phyloP scores from a whole-genome alignment of 768 basidiomycete genomes.

The Tephrocybe rancida region DNA sequence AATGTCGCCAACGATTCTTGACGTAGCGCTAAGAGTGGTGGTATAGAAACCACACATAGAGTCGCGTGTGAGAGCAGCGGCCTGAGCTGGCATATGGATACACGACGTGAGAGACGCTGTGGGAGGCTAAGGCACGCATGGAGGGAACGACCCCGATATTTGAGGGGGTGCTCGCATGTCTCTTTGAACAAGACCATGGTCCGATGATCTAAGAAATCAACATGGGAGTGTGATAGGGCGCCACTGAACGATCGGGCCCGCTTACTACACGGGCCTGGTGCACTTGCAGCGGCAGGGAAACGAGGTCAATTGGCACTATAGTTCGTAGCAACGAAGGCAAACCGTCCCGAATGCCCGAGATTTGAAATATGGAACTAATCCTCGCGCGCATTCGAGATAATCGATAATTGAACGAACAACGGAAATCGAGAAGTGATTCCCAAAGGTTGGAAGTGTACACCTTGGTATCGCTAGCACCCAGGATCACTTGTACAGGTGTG shows the following conservation, averaged over 20 bases:
- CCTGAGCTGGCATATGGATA: conserved; percentile 2
- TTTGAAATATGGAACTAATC: neutral
- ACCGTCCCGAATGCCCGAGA: conserved; percentile 1
- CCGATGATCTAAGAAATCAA: conserved; percentile 8
- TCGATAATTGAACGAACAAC: neutral
- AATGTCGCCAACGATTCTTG: too few relatives aligned
- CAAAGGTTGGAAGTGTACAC: neutral
- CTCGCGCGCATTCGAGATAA: too few relatives aligned
- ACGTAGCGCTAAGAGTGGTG: too few relatives aligned
- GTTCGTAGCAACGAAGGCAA: neutral
- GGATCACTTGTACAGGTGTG: conserved; percentile 1
- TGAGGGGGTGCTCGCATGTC: conserved; percentile 8
- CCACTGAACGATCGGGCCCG: neutral
- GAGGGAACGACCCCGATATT: neutral
- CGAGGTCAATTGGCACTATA: neutral
- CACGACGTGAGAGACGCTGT: conserved; percentile 19
- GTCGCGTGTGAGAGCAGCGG: conserved; percentile 17
- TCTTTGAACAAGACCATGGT: conserved; percentile 3
- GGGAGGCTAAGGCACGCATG: conserved; percentile 17
- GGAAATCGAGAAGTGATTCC: neutral
- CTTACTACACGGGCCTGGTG: neutral
- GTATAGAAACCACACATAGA: neutral
- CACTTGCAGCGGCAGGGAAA: neutral
- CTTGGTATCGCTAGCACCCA: neutral
- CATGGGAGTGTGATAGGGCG: neutral